Conservation (phyloP, 352 stramenopile species). For the Globisporangium cystogenes region DNA sequence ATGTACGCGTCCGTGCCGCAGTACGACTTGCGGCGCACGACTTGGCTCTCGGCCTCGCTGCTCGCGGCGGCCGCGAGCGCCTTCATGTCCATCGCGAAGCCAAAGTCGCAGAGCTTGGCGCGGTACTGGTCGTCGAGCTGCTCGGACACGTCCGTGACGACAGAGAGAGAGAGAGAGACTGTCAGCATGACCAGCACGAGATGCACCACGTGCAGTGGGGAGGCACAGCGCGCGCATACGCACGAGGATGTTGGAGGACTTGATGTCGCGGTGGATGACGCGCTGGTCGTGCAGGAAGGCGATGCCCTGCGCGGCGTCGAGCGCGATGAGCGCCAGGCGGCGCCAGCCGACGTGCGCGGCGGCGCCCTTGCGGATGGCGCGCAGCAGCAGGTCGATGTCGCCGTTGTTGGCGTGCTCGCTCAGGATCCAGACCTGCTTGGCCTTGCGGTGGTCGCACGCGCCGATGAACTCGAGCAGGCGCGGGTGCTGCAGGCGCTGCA, state of each 20-base stretch:
- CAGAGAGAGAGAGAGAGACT: too few relatives aligned
- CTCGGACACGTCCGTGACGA: not conserved
- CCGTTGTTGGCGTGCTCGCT: conserved; percentile 76
- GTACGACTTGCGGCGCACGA: conserved; percentile 73
- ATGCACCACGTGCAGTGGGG: too few relatives aligned
- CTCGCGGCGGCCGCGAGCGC: conserved; percentile 3
- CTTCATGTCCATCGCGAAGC: conserved; percentile 75
- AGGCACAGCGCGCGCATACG: not conserved
- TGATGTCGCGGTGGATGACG: conserved; percentile 85
- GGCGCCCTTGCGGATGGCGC: conserved; percentile 39
- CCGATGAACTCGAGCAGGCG: conserved; percentile 76
- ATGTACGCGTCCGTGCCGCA: conserved; percentile 86
- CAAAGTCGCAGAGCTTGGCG: conserved; percentile 84
- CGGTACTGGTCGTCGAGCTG: conserved; percentile 60
- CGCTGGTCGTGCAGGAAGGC: conserved; percentile 91
- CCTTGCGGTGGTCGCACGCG: conserved; percentile 56
- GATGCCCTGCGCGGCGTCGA: conserved; percentile 88
- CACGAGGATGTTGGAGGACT: conserved; percentile 83
- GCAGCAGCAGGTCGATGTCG: conserved; percentile 67
- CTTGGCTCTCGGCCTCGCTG: conserved; percentile 20
- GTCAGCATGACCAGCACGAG: too few relatives aligned
- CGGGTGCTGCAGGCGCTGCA: conserved; percentile 57
- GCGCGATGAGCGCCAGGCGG: conserved; percentile 52
- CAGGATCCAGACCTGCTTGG: conserved; percentile 79
- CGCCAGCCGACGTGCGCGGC: conserved; percentile 55